Evolutionary conservation across 345 rosid genomes (phyloP).

Genomic region (Kernera saxatilis): DNA sequence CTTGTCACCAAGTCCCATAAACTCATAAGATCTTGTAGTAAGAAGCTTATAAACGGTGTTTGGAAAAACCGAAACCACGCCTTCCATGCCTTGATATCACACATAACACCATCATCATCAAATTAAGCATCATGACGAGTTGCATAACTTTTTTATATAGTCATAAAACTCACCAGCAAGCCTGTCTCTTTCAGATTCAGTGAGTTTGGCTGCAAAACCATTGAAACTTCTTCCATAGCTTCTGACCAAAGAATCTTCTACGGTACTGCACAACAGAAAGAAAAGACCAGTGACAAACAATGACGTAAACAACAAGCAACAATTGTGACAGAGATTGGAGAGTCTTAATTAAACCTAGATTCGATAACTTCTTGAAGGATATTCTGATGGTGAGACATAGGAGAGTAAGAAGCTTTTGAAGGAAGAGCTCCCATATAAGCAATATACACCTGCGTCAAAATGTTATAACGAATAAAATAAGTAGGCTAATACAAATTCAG

Average conservation of each 20-base stretch:
- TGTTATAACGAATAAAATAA: background rate
- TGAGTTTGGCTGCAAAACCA: conserved; percentile 46
- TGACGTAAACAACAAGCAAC: background rate
- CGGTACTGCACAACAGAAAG: conserved; percentile 7
- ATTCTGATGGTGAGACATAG: conserved; percentile 28
- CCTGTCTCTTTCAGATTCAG: conserved; percentile 37
- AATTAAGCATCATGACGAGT: background rate
- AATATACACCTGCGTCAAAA: conserved; percentile 23
- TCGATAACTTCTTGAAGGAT: conserved; percentile 23
- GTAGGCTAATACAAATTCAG: background rate
- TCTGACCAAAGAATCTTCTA: conserved; percentile 24
- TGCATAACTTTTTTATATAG: background rate
- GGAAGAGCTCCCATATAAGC: conserved; percentile 33
- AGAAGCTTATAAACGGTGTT: conserved; percentile 27
- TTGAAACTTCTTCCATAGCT: conserved; percentile 38
- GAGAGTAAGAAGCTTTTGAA: conserved; percentile 11
- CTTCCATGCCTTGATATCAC: conserved; percentile 31
- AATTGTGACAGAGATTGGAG: background rate
- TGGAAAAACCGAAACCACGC: conserved; percentile 49
- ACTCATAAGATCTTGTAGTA: conserved; percentile 60
- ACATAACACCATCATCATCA: background rate
- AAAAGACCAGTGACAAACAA: background rate
- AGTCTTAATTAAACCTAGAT: conserved; percentile 10
- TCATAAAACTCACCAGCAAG: conserved; percentile 32
- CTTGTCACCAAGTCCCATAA: conserved; percentile 40